These are phyloP conservation scores for Cystobasidium slooffiae DNA, from an alignment of 1,284 basidiomycete genomes.

Conservation along the genomic window DNA sequence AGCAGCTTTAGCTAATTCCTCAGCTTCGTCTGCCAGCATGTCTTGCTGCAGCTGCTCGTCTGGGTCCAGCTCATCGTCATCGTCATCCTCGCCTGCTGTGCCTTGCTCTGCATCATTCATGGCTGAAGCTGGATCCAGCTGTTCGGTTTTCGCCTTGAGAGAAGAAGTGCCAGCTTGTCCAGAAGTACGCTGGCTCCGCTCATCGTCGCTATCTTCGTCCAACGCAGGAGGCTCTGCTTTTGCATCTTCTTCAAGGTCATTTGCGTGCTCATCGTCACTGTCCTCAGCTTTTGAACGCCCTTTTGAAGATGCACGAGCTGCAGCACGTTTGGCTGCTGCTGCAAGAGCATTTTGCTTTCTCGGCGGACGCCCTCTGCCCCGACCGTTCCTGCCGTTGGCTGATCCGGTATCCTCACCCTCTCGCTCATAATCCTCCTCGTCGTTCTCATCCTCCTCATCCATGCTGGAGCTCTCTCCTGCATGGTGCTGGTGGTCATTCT, in stretches of 20 bases:
- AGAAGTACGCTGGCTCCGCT: background rate
- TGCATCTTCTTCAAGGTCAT: background rate
- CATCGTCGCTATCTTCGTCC: background rate
- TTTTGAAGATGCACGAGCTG: constrained; percentile 9
- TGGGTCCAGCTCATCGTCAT: constrained; percentile 11
- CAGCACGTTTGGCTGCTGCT: constrained; percentile 41
- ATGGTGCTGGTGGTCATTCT: constrained; percentile 1
- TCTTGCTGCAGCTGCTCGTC: constrained; percentile 8
- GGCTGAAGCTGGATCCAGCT: background rate
- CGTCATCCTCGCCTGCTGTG: constrained; percentile 4
- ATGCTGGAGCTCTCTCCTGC: constrained; percentile 7
- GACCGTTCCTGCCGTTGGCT: background rate
- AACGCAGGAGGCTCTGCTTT: background rate
- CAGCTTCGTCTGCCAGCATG: constrained; percentile 24
- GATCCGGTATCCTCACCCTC: constrained; percentile 6
- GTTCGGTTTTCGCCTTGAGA: background rate
- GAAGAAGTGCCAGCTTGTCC: background rate
- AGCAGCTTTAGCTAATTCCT: constrained; percentile 28
- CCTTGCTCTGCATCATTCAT: background rate
- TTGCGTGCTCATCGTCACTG: background rate
- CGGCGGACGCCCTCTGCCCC: constrained; percentile 35
- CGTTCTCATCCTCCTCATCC: constrained; percentile 14
- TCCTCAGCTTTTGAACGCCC: background rate
- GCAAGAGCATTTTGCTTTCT: constrained; percentile 37
- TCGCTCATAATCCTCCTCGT: constrained; percentile 8